A percentile compares a stretch with the other conserved stretches of the same genome.
These are phyloP conservation scores for Podospora australis DNA, from an alignment of 495 filamentous ascomycete species.

Conservation along the genomic window DNA sequence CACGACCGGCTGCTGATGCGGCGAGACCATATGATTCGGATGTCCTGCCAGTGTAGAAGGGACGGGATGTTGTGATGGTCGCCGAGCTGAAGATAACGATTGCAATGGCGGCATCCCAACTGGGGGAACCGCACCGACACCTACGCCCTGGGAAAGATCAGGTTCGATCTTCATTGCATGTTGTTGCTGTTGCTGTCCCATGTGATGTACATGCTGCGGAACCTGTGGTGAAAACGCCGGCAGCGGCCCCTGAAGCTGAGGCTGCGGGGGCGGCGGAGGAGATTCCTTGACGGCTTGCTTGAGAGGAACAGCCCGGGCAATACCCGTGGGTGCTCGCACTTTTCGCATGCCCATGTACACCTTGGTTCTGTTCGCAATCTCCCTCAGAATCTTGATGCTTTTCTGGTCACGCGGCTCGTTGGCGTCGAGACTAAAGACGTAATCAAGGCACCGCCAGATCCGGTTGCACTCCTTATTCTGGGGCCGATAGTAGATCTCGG, in stretches of 20 bases:
- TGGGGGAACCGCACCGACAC: background rate
- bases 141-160: no score
- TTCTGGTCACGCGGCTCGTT: conserved; percentile 38
- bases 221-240: background rate
- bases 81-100: background rate
- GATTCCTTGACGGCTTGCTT: conserved; percentile 36
- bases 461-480: conserved; percentile 48
- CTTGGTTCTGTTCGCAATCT: conserved; percentile 35
- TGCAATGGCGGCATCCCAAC: background rate
- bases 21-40: background rate
- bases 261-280: conserved; percentile 9
- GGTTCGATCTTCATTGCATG: background rate
- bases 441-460: conserved; percentile 66
- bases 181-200: conserved; percentile 10
- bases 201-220: background rate
- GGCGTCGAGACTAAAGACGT: conserved; percentile 56
- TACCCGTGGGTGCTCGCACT: conserved; percentile 38
- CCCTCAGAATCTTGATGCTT: conserved; percentile 31
- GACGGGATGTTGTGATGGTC: background rate
- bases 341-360: conserved; percentile 39
- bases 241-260: background rate
- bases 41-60: background rate
- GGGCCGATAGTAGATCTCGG: conserved; percentile 51
- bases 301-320: conserved; percentile 28
- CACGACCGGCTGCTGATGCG: conserved; percentile 12